These are phyloP conservation scores for Heteromeles arbutifolia DNA, from an alignment of 306 rosid species.

Conservation along the genomic window DNA sequence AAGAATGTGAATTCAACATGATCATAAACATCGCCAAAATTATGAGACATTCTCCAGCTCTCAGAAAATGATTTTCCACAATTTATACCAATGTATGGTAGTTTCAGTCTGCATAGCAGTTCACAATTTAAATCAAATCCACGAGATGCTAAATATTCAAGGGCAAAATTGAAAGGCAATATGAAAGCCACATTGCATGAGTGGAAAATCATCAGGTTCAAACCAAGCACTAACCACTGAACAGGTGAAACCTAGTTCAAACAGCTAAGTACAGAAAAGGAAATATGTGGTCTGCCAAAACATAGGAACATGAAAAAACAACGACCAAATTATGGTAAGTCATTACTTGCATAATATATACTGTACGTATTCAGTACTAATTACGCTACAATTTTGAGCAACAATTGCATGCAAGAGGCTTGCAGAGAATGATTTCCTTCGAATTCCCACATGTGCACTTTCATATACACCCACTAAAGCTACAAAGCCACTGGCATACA, in stretches of 20 bases:
- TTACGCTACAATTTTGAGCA: constrained; percentile 14
- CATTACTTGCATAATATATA: neutral
- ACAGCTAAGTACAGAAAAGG: constrained; percentile 5
- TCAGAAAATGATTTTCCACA: neutral
- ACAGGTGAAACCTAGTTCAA: neutral
- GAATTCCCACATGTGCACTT: constrained; percentile 21
- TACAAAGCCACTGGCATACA: constrained; percentile 27
- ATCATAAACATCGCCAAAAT: neutral
- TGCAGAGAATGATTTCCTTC: constrained; percentile 43
- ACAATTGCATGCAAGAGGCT: constrained; percentile 29
- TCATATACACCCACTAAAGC: constrained; percentile 12
- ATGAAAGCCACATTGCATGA: neutral
- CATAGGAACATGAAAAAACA: neutral
- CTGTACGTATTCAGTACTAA: neutral
- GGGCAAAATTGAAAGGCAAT: neutral
- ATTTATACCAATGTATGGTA: neutral
- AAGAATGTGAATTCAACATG: neutral
- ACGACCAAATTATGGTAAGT: neutral
- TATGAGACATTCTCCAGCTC: neutral
- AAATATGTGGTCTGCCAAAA: constrained; percentile 9
- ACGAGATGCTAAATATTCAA: neutral
- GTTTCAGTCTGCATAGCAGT: neutral
- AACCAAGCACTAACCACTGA: neutral
- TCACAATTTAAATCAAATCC: neutral
- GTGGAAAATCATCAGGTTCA: neutral